Percentiles rank a stretch among this genome's conserved stretches.
Evolutionary conservation across 208 protist species (phyloP).

Genomic region (Angomonas ambiguus): DNA sequence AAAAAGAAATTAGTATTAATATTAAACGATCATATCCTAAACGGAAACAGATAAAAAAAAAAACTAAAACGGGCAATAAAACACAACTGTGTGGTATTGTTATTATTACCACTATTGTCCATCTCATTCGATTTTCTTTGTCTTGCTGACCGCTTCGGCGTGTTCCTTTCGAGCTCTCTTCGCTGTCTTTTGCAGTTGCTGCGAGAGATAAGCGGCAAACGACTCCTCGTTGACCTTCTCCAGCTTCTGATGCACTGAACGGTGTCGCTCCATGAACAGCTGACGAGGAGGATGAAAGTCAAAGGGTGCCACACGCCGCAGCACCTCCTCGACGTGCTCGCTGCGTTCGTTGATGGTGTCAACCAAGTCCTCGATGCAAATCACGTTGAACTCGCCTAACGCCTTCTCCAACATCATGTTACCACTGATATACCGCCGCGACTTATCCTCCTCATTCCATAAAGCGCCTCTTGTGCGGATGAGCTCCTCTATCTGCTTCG

Average conservation of each 20-base stretch:
- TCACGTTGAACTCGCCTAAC: slow-evolving; percentile 75
- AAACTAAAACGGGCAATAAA: not conserved
- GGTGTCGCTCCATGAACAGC: slow-evolving; percentile 83
- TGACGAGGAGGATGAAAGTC: slow-evolving; percentile 88
- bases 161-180: slow-evolving; percentile 29
- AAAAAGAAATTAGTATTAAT: not conserved
- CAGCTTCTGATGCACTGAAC: slow-evolving; percentile 76
- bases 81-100: not conserved
- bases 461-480: slow-evolving; percentile 78
- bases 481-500: slow-evolving; percentile 70
- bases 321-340: slow-evolving; percentile 65
- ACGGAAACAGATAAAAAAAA: slow-evolving; percentile 1
- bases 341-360: slow-evolving; percentile 55
- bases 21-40: not conserved
- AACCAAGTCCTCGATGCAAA: slow-evolving; percentile 88
- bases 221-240: slow-evolving; percentile 81
- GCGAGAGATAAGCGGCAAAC: slow-evolving; percentile 75
- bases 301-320: slow-evolving; percentile 77
- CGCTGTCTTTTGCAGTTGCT: slow-evolving; percentile 58
- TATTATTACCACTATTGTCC: not conserved
- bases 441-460: slow-evolving; percentile 70
- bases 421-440: slow-evolving; percentile 69
- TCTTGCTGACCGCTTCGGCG: not conserved
- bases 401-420: slow-evolving; percentile 86
- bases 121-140: not conserved